Evolutionary conservation across 768 basidiomycete species (phyloP), one percentile per base, ranked within the genome.

Genomic region (Lentinus brumalis): DNA sequence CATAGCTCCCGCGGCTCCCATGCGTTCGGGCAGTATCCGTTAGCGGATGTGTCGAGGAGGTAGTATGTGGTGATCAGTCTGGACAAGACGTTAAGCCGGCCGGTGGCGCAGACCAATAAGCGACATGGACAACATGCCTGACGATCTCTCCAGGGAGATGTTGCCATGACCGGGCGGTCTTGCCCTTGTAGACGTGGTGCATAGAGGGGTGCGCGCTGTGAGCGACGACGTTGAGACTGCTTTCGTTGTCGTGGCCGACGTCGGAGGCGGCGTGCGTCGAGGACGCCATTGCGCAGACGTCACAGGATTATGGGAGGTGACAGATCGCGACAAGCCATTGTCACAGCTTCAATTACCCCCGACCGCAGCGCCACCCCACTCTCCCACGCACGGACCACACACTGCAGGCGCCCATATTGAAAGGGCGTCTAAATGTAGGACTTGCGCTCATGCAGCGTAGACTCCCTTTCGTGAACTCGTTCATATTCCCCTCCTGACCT

Each of bases 21-120:
- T 35, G 76, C 73, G 0, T 66, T 74, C 2, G 87, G 87, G 64
- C 75, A 79, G 65, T 84, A 82, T 32, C 67, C 76, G 6, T 70
- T 72, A 0, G 70, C 68, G 29, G 82, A 64, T 70, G 74, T 70
- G 80, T 83, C 78, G 72, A 79, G 72, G 40, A 90, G 79, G 69
- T 83, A 83, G 67, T 83, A 77, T 0, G 86, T 87, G 31, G 82
- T 79, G 70, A 87, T 84, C 54, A 80, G 76, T 65, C 86, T 86
- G 74, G 45, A 65, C 56, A 51, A 44, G 56, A 61, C 57, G 60
- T 64, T 57, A 61, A 65, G 66, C 53, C 50, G 53, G 53, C 49
- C 56, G 51, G 64, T 62, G 59, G 56, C 60, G 64, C 53, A 47
- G 54, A 50, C 38, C 45, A 40, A 44, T 38, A 39, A 31, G 53